Evolutionary conservation across 345 rosid species (phyloP).

Genomic region (Brassica napus): DNA sequence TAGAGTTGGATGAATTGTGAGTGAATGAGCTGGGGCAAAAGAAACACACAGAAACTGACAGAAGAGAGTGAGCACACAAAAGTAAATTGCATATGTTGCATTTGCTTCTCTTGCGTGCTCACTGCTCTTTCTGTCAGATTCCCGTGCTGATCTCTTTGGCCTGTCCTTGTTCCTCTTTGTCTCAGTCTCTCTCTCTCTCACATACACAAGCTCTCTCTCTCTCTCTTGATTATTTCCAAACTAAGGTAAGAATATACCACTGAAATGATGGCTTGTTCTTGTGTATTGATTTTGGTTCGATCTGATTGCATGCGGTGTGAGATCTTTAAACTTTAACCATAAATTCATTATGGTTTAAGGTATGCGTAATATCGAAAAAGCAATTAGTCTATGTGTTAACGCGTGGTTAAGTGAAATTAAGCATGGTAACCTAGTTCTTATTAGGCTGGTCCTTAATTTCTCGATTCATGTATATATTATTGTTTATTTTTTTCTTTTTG

Average conservation of each 20-base stretch:
- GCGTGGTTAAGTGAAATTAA: conserved; percentile 51
- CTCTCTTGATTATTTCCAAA: conserved; percentile 2
- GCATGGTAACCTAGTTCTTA: conserved; percentile 42
- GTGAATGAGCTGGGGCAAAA: conserved; percentile 17
- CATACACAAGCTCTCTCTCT: neutral
- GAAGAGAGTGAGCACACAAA: conserved; percentile 99
- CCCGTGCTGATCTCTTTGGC: conserved; percentile 50
- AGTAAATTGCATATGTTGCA: conserved; percentile 58
- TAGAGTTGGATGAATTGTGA: conserved; percentile 14
- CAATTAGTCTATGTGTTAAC: conserved; percentile 32
- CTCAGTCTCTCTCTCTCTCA: conserved; percentile 30
- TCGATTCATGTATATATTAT: conserved; percentile 35
- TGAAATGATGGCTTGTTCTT: conserved; percentile 6
- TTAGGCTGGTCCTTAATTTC: conserved; percentile 47
- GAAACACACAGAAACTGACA: conserved; percentile 72
- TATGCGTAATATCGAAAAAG: conserved; percentile 33
- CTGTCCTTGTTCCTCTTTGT: conserved; percentile 40
- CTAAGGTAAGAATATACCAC: conserved; percentile 15
- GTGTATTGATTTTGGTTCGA: conserved; percentile 5
- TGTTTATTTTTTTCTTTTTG: neutral
- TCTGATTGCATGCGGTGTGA: conserved; percentile 19
- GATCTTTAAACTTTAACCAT: conserved; percentile 21
- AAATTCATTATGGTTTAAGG: conserved; percentile 30
- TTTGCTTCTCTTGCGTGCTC: conserved; percentile 90
- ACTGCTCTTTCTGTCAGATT: conserved; percentile 92